phyloP scores from a whole-genome alignment of 352 stramenopile species.

The Hyaloperonospora arabidopsidis region DNA sequence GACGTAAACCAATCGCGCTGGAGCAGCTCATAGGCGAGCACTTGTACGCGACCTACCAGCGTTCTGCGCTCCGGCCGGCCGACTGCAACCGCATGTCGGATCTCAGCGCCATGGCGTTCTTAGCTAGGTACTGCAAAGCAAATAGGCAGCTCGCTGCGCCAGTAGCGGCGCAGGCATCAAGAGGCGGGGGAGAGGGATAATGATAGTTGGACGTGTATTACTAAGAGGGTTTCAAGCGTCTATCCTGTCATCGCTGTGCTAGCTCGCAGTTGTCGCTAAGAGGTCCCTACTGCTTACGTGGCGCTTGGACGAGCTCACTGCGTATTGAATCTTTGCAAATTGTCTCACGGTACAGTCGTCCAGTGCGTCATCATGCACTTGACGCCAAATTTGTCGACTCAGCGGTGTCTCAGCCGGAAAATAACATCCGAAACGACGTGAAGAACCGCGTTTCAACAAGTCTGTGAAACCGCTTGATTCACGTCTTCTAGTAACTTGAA shows the following conservation, averaged over 20 bases:
- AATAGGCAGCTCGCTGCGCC: conserved; percentile 17
- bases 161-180: conserved; percentile 22
- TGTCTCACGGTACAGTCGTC: too few species aligned
- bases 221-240: conserved; percentile 29
- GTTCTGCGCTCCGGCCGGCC: conserved; percentile 11
- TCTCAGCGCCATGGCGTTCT: conserved; percentile 1
- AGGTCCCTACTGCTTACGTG: too few species aligned
- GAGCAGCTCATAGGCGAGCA: conserved; percentile 63
- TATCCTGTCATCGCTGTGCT: conserved; percentile 8
- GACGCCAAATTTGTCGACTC: too few species aligned
- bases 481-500: too few species aligned
- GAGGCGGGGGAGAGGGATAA: conserved; percentile 20
- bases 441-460: too few species aligned
- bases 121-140: conserved; percentile 28
- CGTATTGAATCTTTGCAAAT: too few species aligned
- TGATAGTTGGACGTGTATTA: conserved; percentile 23
- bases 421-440: too few species aligned
- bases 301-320: too few species aligned
- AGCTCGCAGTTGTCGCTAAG: background rate
- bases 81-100: conserved; percentile 6
- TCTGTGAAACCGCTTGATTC: too few species aligned
- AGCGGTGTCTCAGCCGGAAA: too few species aligned
- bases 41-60: conserved; percentile 8
- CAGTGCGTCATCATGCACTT: too few species aligned
- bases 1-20: conserved; percentile 53